Evolutionary conservation across 2,329 filamentous ascomycete genomes (phyloP), one percentile per base, ranked within the genome.

Genomic region (Trichoderma sp.): DNA sequence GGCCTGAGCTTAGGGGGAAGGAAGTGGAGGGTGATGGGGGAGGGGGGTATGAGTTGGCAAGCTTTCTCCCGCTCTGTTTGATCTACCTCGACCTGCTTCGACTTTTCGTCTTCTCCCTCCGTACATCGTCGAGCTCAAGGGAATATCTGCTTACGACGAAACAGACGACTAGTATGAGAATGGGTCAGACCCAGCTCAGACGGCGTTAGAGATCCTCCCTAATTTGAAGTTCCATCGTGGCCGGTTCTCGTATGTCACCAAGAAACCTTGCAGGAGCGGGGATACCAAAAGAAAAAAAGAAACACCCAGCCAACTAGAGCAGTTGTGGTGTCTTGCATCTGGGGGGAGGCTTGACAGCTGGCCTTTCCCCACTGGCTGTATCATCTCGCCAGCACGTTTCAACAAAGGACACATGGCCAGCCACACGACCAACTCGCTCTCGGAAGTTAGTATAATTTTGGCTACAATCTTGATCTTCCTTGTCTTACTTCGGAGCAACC

Each of bases 321-420:
- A 21, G 62, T 66, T 61, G 66, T 71, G 60, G 65, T 74, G 73
- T 75, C 73, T 73, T 71, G 72, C 66, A 73, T 74, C 63, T 73
- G 66, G 71, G 66, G 71, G 65, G 56, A 73, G 75, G 73, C 73
- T 77, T 78, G 77, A 79, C 78, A 79, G 75, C 76, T 79, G 77
- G 78, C 77, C 71, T 72, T 73, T 74, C 73, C 76, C 77, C 74
- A 78, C 76, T 77, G 78, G 78, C 77, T 78, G 74, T 73, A 71
- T 64, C 74, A 74, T 74, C 74, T 75, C 74, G 73, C 74, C 78
- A 77, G 75, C 76, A 77, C 78, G 78, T 81, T 81, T 81, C 78
- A 81, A 79, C 75, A 75, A 78, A 77, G 73, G 78, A 79, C 79
- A 81, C 79, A 80, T 80, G 79, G 78, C 77, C 76, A 80, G 78